These are phyloP conservation scores for Penicillium paneum DNA, from an alignment of 2,329 filamentous ascomycete genomes.

Conservation along the genomic window DNA sequence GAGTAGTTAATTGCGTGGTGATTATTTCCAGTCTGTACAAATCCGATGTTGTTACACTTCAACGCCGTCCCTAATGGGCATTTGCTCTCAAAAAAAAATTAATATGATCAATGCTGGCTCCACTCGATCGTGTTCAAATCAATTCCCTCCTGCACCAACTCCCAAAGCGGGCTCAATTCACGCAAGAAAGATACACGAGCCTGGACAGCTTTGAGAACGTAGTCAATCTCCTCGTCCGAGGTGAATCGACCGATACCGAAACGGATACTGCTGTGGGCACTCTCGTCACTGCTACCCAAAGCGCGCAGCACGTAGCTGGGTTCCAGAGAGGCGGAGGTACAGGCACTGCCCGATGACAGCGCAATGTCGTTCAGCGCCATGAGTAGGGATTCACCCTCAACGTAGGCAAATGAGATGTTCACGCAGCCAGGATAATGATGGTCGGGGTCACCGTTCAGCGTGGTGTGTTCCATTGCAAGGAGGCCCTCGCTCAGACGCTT, in stretches of 20 bases:
- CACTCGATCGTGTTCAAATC: constrained; percentile 96
- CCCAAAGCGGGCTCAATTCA: constrained; percentile 94
- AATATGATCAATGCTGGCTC: constrained; percentile 78
- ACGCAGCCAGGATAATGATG: constrained; percentile 94
- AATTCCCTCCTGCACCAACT: constrained; percentile 93
- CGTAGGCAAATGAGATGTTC: constrained; percentile 97
- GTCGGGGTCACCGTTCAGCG: constrained; percentile 78
- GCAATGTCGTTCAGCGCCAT: constrained; percentile 99
- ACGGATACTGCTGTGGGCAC: constrained; percentile 93
- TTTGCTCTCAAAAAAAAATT: constrained; percentile 21
- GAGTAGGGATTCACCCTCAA: constrained; percentile 93
- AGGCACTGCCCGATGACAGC: constrained; percentile 91
- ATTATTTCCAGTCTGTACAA: constrained; percentile 27
- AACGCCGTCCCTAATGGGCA: constrained; percentile 17
- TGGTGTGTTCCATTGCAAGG: constrained; percentile 84
- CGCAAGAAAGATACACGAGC: constrained; percentile 89
- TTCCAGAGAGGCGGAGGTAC: constrained; percentile 93
- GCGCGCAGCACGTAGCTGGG: constrained; percentile 94
- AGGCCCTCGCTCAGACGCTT: constrained; percentile 80
- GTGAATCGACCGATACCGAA: constrained; percentile 98
- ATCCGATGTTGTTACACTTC: constrained; percentile 23
- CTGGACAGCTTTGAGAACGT: constrained; percentile 89
- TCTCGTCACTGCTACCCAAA: constrained; percentile 94
- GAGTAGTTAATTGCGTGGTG: constrained; percentile 5
- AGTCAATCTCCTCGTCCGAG: constrained; percentile 91